Percentiles rank a stretch among this genome's conserved stretches.
Conservation (phyloP, 768 basidiomycete species). For the Trametes sanguinea region DNA sequence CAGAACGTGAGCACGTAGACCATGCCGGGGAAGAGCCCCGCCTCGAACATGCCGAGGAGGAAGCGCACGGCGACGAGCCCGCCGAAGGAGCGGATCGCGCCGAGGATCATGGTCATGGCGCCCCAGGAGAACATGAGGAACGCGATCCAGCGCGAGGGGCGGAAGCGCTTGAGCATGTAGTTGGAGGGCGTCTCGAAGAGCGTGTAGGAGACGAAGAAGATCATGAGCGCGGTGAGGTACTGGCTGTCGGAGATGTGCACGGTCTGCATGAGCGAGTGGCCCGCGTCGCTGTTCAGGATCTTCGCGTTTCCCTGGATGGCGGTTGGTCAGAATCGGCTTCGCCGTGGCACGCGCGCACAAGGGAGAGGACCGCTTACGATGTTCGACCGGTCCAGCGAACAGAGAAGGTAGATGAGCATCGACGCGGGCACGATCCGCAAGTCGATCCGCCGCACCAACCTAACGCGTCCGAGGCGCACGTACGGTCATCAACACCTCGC, state of each 20-base stretch:
- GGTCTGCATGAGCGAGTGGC: slow-evolving; percentile 34
- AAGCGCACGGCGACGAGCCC: slow-evolving; percentile 41
- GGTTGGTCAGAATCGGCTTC: too few relatives aligned
- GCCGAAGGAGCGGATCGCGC: slow-evolving; percentile 39
- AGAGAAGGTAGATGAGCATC: slow-evolving; percentile 41
- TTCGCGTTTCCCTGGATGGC: slow-evolving; percentile 34
- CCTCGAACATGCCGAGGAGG: slow-evolving; percentile 46
- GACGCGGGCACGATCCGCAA: slow-evolving; percentile 38
- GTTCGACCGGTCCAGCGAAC: slow-evolving; percentile 26
- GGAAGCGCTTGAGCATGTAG: slow-evolving; percentile 40
- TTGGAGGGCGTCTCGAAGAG: slow-evolving; percentile 45
- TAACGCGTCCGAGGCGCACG: background rate
- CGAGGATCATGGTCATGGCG: slow-evolving; percentile 39
- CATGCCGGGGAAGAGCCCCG: slow-evolving; percentile 45
- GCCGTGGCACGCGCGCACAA: background rate
- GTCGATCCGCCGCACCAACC: slow-evolving; percentile 31
- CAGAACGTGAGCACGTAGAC: slow-evolving; percentile 48
- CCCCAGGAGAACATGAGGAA: slow-evolving; percentile 45
- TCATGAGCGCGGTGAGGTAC: slow-evolving; percentile 41
- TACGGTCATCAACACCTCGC: too few relatives aligned
- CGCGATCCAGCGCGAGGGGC: slow-evolving; percentile 42
- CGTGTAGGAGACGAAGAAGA: slow-evolving; percentile 43
- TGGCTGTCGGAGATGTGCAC: slow-evolving; percentile 33
- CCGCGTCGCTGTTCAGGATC: slow-evolving; percentile 36
- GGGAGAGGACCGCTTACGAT: slow-evolving; percentile 7